Conservation (phyloP, 768 basidiomycete species). For the Tricholomella constricta region DNA sequence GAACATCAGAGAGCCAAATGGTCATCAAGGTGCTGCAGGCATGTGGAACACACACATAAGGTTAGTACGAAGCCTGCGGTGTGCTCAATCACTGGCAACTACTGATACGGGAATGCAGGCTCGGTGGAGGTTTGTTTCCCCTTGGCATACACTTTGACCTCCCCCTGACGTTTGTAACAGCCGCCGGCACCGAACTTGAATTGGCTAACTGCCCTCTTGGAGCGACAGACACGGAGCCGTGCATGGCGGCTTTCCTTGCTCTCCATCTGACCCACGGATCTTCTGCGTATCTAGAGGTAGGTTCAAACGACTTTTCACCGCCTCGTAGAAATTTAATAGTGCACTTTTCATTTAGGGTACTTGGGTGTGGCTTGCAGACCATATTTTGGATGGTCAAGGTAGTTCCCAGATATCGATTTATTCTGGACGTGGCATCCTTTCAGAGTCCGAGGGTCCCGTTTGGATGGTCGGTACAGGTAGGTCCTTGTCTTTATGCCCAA, state of each 20-base stretch:
- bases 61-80: conserved; percentile 21
- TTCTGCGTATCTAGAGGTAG: conserved; percentile 69
- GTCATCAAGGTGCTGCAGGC: conserved; percentile 54
- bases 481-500: conserved; percentile 11
- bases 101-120: conserved; percentile 22
- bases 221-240: conserved; percentile 41
- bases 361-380: conserved; percentile 86
- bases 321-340: background rate
- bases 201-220: conserved; percentile 45
- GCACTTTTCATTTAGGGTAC: conserved; percentile 48
- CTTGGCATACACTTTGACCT: background rate
- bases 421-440: conserved; percentile 72
- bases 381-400: conserved; percentile 63
- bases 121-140: conserved; percentile 36
- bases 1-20: conserved; percentile 60
- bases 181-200: conserved; percentile 56
- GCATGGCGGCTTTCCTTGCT: conserved; percentile 66
- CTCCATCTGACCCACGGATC: conserved; percentile 60
- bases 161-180: conserved; percentile 25
- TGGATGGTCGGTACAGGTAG: conserved; percentile 78
- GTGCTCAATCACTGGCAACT: background rate
- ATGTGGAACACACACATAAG: conserved; percentile 63
- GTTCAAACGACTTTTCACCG: background rate
- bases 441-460: conserved; percentile 73
- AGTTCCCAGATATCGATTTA: conserved; percentile 55